Evolutionary conservation across 768 basidiomycete genomes (phyloP).

Genomic region (Boletus rubropictus): DNA sequence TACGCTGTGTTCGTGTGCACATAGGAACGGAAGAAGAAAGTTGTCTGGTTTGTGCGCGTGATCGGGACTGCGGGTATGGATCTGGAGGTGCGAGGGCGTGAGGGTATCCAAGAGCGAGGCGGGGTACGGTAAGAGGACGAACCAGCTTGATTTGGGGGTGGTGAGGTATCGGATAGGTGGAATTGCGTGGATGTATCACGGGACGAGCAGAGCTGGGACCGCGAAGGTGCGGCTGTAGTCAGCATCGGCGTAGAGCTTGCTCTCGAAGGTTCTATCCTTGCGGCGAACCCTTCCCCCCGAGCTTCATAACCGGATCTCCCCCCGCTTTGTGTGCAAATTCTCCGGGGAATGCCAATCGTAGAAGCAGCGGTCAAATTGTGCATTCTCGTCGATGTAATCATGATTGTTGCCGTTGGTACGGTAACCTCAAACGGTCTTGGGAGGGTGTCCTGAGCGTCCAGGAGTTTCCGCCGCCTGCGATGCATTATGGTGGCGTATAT

Average conservation of each 20-base stretch:
- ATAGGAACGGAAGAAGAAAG: not conserved
- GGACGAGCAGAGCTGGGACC: not conserved
- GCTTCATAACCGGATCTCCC: not conserved
- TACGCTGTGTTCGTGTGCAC: not conserved
- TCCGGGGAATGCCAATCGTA: constrained; percentile 1
- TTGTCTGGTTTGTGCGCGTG: not conserved
- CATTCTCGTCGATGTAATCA: not conserved
- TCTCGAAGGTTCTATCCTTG: not conserved
- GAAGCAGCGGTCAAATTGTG: not conserved
- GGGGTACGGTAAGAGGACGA: constrained; percentile 1
- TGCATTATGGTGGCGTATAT: constrained; percentile 16
- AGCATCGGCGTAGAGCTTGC: not conserved
- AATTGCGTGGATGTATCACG: not conserved
- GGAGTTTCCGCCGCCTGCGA: constrained; percentile 11
- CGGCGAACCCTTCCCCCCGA: not conserved
- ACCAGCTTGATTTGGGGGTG: not conserved
- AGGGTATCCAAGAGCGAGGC: not conserved
- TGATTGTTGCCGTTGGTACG: constrained; percentile 8
- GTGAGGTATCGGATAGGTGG: constrained; percentile 1
- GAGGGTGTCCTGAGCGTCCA: constrained; percentile 20
- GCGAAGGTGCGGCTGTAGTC: not conserved
- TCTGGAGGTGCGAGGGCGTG: not conserved
- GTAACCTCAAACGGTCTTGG: constrained; percentile 22
- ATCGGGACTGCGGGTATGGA: not conserved
- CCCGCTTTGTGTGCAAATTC: not conserved